Evolutionary conservation across 2,329 filamentous ascomycete species (phyloP).

Genomic region (Fusarium sp.): DNA sequence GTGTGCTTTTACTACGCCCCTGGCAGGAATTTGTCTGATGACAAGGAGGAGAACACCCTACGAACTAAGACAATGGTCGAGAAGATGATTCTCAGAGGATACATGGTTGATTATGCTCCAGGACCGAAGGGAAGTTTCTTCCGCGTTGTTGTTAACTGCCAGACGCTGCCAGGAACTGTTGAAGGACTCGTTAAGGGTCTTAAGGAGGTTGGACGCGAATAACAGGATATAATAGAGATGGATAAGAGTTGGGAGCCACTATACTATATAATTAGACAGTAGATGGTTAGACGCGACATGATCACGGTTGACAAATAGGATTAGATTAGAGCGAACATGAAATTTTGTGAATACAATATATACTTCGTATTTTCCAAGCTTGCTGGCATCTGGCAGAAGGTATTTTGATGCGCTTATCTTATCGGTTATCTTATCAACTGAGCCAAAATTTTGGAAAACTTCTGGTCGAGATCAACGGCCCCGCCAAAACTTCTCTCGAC

Average conservation of each 20-base stretch:
- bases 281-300: background rate
- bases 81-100: slow-evolving; percentile 65
- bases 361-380: no score
- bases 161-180: slow-evolving; percentile 67
- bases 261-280: background rate
- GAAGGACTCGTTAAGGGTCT: slow-evolving; percentile 69
- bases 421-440: slow-evolving; percentile 32
- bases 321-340: background rate
- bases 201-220: slow-evolving; percentile 60
- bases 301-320: slow-evolving; percentile 1
- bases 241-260: background rate
- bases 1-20: slow-evolving; percentile 93
- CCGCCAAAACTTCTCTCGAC: slow-evolving; percentile 34
- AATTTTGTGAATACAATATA: background rate
- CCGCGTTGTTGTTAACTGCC: slow-evolving; percentile 71
- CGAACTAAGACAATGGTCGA: slow-evolving; percentile 65
- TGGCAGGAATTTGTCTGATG: slow-evolving; percentile 61
- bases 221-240: background rate
- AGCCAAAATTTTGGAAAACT: slow-evolving; percentile 38
- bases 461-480: slow-evolving; percentile 26
- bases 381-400: no score
- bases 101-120: slow-evolving; percentile 75
- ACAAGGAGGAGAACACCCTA: slow-evolving; percentile 63
- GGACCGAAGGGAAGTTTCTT: slow-evolving; percentile 70
- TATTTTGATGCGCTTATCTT: slow-evolving; percentile 17